phyloP scores from a whole-genome alignment of 2,329 filamentous ascomycete genomes.

The Phoma herbarum region DNA sequence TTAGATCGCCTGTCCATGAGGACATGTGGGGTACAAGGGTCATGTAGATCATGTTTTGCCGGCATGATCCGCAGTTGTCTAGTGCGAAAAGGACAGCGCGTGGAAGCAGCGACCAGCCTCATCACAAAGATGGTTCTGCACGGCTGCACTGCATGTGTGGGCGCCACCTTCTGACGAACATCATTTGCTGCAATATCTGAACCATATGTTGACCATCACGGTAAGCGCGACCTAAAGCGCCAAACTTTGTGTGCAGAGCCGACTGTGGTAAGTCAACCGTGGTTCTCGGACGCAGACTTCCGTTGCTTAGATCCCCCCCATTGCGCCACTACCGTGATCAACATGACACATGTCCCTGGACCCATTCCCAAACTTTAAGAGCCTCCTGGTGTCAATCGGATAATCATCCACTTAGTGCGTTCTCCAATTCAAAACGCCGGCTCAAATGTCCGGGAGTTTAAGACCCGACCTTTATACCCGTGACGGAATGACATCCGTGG shows the following conservation, averaged over 20 bases:
- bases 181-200: neutral
- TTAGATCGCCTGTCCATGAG: neutral
- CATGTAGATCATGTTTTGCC: neutral
- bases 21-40: neutral
- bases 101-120: neutral
- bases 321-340: neutral
- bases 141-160: neutral
- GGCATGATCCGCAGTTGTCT: neutral
- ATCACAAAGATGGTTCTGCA: neutral
- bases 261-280: neutral
- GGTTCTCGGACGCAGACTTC: neutral
- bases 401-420: neutral
- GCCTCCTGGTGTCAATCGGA: neutral
- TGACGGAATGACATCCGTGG: neutral
- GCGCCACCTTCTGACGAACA: neutral
- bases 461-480: neutral
- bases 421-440: neutral
- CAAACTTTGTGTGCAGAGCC: neutral
- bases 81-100: neutral
- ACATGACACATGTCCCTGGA: neutral
- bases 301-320: neutral
- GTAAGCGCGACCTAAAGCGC: neutral
- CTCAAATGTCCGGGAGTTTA: neutral
- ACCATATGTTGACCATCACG: neutral
- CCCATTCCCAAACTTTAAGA: neutral